phyloP scores from a whole-genome alignment of 2,329 filamentous ascomycete species.

The Sporothrix variecibatus region DNA sequence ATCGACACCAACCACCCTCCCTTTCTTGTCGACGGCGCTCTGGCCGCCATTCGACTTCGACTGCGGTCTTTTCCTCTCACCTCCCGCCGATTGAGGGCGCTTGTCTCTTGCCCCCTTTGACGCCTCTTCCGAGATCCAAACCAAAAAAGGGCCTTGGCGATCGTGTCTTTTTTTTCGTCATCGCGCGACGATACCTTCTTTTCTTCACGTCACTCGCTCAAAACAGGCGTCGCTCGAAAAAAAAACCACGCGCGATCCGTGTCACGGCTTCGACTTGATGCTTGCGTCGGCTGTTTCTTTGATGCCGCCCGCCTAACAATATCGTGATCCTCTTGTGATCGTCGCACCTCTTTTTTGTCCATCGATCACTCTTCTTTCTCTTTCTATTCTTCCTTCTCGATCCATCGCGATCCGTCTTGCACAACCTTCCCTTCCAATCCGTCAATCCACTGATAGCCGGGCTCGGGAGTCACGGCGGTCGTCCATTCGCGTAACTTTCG shows the following conservation, averaged over 20 bases:
- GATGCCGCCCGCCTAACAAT: neutral
- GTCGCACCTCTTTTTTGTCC: neutral
- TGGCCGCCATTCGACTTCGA: neutral
- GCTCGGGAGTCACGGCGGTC: neutral
- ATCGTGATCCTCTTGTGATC: neutral
- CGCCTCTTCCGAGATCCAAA: neutral
- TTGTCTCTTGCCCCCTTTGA: neutral
- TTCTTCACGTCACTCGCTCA: slow-evolving; percentile 6
- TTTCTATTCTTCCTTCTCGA: neutral
- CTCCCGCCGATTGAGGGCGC: slow-evolving; percentile 1
- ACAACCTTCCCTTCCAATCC: neutral
- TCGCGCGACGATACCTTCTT: neutral
- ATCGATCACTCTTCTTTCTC: neutral
- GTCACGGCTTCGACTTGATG: neutral
- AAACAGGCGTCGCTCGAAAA: no score
- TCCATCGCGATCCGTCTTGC: neutral
- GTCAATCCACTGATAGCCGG: neutral
- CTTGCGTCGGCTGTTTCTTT: neutral
- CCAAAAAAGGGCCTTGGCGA: neutral
- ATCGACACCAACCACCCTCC: neutral
- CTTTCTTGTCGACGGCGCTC: neutral
- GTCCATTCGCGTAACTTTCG: neutral
- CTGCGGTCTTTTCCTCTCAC: neutral
- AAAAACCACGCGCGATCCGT: no score
- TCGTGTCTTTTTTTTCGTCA: neutral